Base-by-base conservation (phyloP, 108 stramenopile genomes). In the Conticribra guillardii region DNA sequence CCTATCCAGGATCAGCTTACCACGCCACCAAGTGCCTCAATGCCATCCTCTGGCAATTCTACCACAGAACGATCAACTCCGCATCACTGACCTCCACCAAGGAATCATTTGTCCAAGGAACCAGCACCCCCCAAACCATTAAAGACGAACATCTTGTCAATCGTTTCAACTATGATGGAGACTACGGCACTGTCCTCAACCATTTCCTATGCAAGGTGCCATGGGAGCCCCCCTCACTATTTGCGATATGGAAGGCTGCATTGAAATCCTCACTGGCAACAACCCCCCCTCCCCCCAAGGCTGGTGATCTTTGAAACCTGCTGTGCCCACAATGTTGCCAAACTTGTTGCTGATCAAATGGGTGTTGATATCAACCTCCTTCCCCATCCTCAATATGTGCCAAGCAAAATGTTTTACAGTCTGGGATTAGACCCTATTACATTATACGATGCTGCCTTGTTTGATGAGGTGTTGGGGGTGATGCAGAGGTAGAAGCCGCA, bases 31-130 rank as follows among this genome's bases (percentile, higher is more conserved):
- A 97, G 88, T 97, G 97, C 73, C 78, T 97, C 68, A 97, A 99
- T 79, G 98, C 98, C 8, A 79, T 99, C 37, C 69, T 97, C 28
- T 99, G 96, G 90, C 96, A 97, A 85, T 98, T 97, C 73, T 98
- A 98, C 88, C 87, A 95, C 73, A 97, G 92, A 98, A 98, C 80
- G 97, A 98, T 67, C 79, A 90, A 18, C 88, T 98, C 27, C 85
- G 96, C 28, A 82, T 98, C 50, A 98, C 98, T 32, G 98, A 98
- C 76, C 87, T 98, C 56, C 98, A 98, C 76, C 98, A 98, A 79
- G 98, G 98, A 44, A 98, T 98, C 71, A 97, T 98, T n/a, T n/a
- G n/a, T n/a, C n/a, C 97, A 97, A 97, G 98, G 98, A 56, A 97
- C 97, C 51, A 97, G 97, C 92, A 98, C 98, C 14, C 88, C 91